These are phyloP conservation scores for Didymella exigua DNA, from an alignment of 2,329 filamentous ascomycete genomes.

Conservation along the genomic window DNA sequence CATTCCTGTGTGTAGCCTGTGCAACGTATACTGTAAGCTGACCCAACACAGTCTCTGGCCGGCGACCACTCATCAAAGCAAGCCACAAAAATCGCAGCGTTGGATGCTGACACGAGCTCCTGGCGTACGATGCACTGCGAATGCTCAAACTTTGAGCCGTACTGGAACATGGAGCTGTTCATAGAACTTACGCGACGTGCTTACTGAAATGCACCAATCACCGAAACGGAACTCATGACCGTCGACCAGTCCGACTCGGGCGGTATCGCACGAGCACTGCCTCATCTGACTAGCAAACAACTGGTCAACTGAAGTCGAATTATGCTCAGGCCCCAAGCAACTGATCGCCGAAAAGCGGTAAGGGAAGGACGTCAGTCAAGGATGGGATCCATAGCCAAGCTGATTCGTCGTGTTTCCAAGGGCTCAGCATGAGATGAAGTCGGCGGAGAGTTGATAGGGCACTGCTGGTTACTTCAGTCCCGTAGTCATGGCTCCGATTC, in stretches of 20 bases:
- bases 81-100: not conserved
- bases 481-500: conserved; percentile 37
- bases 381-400: conserved; percentile 10
- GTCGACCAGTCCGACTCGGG: not conserved
- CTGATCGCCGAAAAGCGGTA: conserved; percentile 12
- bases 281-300: not conserved
- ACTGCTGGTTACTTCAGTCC: conserved; percentile 28
- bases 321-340: conserved; percentile 10
- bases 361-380: conserved; percentile 13
- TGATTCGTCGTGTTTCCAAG: conserved; percentile 19
- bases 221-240: not conserved
- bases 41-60: not conserved
- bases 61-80: not conserved
- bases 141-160: not conserved
- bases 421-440: conserved; percentile 8
- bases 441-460: conserved; percentile 25
- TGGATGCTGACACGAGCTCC: not conserved
- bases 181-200: not conserved
- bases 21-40: conserved; percentile 1
- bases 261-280: not conserved
- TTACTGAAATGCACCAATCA: not conserved
- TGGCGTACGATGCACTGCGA: not conserved
- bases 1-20: not conserved
- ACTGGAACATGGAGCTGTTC: not conserved
- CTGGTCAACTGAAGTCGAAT: conserved; percentile 4